A percentile compares a stretch with the other conserved stretches of the same genome.
Evolutionary conservation across 176 grass and related monocot species (phyloP).

Genomic region (Lolium perenne): DNA sequence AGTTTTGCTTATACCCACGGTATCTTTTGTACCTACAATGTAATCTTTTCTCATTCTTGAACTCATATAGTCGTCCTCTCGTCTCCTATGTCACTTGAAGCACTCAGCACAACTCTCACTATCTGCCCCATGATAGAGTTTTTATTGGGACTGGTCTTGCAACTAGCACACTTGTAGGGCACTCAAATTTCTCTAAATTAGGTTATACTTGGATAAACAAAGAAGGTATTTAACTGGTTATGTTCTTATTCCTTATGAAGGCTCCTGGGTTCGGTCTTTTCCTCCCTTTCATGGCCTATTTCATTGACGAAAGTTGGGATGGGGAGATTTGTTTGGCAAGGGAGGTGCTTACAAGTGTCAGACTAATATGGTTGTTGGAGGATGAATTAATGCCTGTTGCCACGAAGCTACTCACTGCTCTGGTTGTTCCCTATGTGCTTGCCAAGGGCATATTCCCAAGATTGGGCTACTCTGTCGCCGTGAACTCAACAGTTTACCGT

Average conservation of each 20-base stretch:
- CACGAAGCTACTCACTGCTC: slow-evolving; percentile 49
- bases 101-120: neutral
- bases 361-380: slow-evolving; percentile 50
- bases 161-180: neutral
- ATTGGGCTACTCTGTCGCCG: slow-evolving; percentile 48
- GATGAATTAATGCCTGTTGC: slow-evolving; percentile 48
- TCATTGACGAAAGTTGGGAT: slow-evolving; percentile 51
- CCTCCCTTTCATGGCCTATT: slow-evolving; percentile 23
- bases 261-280: neutral
- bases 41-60: neutral
- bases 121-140: neutral
- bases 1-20: neutral
- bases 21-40: neutral
- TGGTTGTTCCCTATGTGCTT: slow-evolving; percentile 55
- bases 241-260: slow-evolving; percentile 34
- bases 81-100: neutral
- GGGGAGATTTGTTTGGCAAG: slow-evolving; percentile 42
- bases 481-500: slow-evolving; percentile 51
- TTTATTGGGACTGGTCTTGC: neutral
- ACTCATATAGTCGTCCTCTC: neutral
- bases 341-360: slow-evolving; percentile 44
- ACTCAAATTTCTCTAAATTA: neutral
- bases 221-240: neutral
- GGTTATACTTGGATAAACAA: slow-evolving; percentile 30
- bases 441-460: slow-evolving; percentile 49